Conservation (phyloP, 208 protist species). For the Trypanosoma brucei region DNA sequence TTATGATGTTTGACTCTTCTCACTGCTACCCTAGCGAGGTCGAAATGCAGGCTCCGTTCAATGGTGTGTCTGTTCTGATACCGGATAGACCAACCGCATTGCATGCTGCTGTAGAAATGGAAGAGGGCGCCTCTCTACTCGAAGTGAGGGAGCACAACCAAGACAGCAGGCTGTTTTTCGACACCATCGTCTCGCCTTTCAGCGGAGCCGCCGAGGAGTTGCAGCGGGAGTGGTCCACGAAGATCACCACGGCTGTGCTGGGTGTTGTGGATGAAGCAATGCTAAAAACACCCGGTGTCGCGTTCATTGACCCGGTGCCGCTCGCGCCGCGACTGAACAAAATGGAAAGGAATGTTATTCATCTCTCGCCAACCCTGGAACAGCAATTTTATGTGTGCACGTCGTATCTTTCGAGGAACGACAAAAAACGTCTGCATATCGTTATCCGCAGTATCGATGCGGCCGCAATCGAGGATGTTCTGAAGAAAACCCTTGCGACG, state of each 20-base stretch:
- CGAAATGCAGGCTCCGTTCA: background rate
- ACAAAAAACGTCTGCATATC: too few species aligned
- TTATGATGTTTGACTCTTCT: background rate
- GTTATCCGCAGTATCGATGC: too few species aligned
- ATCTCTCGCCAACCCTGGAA: conserved; percentile 2
- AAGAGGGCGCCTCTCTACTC: background rate
- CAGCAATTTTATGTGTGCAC: background rate
- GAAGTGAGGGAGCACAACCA: too few species aligned
- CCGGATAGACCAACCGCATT: background rate
- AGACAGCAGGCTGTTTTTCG: too few species aligned
- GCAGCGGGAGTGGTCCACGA: background rate
- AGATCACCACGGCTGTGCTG: background rate
- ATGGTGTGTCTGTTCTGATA: background rate
- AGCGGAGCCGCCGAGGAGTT: background rate
- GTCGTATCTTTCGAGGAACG: background rate
- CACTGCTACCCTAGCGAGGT: background rate
- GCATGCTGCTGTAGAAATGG: background rate
- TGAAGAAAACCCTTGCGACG: too few species aligned
- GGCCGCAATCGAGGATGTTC: too few species aligned
- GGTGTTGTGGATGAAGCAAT: background rate
- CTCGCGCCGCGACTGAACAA: background rate
- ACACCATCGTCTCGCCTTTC: background rate
- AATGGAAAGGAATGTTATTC: background rate
- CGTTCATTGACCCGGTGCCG: background rate
- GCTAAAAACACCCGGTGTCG: background rate